Base-by-base conservation (phyloP, 2,329 filamentous ascomycete genomes). In the Chaetomiaceae sp. region DNA sequence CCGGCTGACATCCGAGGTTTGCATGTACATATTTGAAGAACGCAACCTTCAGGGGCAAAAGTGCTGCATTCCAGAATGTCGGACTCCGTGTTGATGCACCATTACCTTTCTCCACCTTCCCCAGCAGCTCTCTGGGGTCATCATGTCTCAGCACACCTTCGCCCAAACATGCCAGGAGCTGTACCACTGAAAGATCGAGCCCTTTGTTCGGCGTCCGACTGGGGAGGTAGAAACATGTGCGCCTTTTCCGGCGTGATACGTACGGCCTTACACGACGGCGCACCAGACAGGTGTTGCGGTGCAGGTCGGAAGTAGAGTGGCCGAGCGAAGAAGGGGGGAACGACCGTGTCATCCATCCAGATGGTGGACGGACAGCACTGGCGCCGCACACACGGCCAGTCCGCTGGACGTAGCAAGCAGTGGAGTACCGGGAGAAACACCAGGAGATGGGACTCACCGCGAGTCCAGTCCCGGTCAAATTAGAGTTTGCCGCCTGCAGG, bases 251-350 rank as follows among this genome's bases (percentile, higher is more conserved):
- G 11, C 35, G 26, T 15, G 11, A 40, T 43, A n/a, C n/a, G 22
- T 52, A 52, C 50, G 46, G 50, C 50, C 50, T 52, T 52, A 48
- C 44, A 45, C 36, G 11, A 34, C 14, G 30, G 42, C 33, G 38
- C 29, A 38, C 42, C 24, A 43, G 47, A 32, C 18, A 45, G 42
- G 38, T 47, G 43, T 42, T 42, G 33, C 18, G 30, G 4, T 10
- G n/a, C 37, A n/a, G 15, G 39, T 44, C 42, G 32, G 35, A 48
- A 42, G 41, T 48, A 51, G 27, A 51, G 45, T 36, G 41, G 45
- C n/a, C 42, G 18, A 19, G 17, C 10, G 14, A 22, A 27, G 24
- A 34, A 19, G n/a, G n/a, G n/a, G n/a, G n/a, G n/a, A n/a, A 22
- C 18, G 6, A n/a, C 18, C 30, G 14, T n/a, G n/a, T n/a, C n/a